phyloP scores from a whole-genome alignment of 2,329 filamentous ascomycete genomes.

The Hypoxylon sp. region DNA sequence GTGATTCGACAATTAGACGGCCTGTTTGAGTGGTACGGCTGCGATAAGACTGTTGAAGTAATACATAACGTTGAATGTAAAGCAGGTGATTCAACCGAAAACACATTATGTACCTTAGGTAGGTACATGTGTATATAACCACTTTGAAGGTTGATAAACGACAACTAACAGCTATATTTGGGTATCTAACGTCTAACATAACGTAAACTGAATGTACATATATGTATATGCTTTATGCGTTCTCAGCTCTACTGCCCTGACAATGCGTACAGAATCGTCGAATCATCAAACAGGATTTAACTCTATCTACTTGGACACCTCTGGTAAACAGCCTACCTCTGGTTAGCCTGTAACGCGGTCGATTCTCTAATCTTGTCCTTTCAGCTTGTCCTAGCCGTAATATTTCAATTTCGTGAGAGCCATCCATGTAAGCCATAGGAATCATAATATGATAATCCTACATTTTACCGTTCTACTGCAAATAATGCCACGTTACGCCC shows the following conservation, averaged over 20 bases:
- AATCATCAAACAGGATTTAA: slow-evolving; percentile 17
- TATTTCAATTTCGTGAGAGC: slow-evolving; percentile 25
- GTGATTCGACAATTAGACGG: slow-evolving; percentile 4
- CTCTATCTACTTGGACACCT: slow-evolving; percentile 23
- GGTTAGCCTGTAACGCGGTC: slow-evolving; percentile 11
- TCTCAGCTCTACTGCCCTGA: slow-evolving; percentile 1
- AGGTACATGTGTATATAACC: no score
- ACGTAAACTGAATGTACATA: slow-evolving; percentile 14
- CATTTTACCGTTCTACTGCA: slow-evolving; percentile 13
- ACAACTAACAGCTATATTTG: slow-evolving; percentile 34
- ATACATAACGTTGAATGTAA: neutral
- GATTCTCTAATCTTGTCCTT: slow-evolving; percentile 21
- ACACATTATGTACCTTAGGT: neutral
- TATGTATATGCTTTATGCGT: slow-evolving; percentile 12
- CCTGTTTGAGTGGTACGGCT: slow-evolving; percentile 1
- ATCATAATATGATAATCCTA: slow-evolving; percentile 13
- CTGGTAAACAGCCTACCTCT: slow-evolving; percentile 18
- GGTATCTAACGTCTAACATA: slow-evolving; percentile 42
- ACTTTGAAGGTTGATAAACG: neutral
- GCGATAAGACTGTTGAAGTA: slow-evolving; percentile 1
- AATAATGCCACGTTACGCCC: slow-evolving; percentile 44
- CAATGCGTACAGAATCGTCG: slow-evolving; percentile 12
- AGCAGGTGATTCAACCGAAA: neutral
- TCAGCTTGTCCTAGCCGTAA: slow-evolving; percentile 12
- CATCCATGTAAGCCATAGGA: slow-evolving; percentile 15